Evolutionary conservation across 768 basidiomycete species (phyloP), one percentile per base, ranked within the genome.

Genomic region (Tephrocybe sp.): DNA sequence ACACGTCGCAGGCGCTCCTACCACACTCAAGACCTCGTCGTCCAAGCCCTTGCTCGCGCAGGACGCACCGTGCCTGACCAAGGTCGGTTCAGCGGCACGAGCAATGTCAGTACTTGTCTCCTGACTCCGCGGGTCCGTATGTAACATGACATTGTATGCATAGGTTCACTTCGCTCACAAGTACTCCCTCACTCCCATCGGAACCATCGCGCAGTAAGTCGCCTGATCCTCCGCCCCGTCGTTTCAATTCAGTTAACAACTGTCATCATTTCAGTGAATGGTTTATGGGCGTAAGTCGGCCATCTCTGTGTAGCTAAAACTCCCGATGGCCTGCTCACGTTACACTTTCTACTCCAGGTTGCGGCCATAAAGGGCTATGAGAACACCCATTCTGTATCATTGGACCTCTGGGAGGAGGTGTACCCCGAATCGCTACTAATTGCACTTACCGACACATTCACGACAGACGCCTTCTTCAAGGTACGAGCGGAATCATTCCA

Each of bases 401-500:
- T 98, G 62, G 76, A 86, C 36, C 77, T 91, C 43, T 99, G 97
- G 97, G 90, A 97, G 61, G 67, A 79, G 40, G 83, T 87, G 34
- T 86, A 88, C 58, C 68, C 71, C 4, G 64, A 80, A 61, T 56
- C 70, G 25, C 69, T 82, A 23, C 77, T 86, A 46, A 79, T 91
- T 50, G 92, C 94, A 16, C 72, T 97, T 27, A 97, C 97, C 12
- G 97, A 99, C 68, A 99, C 97, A 0, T 98, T 97, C 67, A 89
- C 94, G 5, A 91, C 89, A 1, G 69, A 79, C 25, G 83, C 80
- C 0, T 98, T 97, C 70, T 94, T 92, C 73, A 77, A 81, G 69
- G 93, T 80, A 62, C 19, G 58, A 56, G 13, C 30, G 49, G 11
- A 36, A 10, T 21, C 18, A 24, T 31, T 38, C 21, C 10, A 18